Percentiles rank a stretch among this genome's conserved stretches.
Conservation (phyloP, 169 alveolate species). For the Plasmodium cynomolgi region DNA sequence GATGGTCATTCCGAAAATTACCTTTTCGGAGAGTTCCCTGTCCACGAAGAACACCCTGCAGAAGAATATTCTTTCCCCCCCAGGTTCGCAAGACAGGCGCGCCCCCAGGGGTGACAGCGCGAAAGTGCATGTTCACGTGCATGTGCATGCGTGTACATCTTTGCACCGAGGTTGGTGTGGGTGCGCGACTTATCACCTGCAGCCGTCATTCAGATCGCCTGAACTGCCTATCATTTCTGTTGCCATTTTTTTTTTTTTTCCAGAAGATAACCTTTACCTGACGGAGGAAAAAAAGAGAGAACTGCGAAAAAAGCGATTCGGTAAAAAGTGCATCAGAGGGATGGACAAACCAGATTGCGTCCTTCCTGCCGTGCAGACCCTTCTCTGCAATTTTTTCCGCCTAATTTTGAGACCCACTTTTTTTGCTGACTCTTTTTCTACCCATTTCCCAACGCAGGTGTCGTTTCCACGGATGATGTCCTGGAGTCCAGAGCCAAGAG, state of each 20-base stretch:
- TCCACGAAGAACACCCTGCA: slow-evolving; percentile 35
- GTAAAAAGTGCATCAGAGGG: background rate
- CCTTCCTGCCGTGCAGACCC: background rate
- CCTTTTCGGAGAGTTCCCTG: slow-evolving; percentile 44
- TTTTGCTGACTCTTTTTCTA: background rate
- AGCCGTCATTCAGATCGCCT: background rate
- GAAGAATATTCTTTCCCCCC: slow-evolving; percentile 26
- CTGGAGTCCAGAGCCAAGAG: slow-evolving; percentile 73
- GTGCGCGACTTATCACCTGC: background rate
- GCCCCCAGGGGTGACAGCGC: background rate
- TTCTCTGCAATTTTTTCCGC: background rate
- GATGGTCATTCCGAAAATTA: slow-evolving; percentile 37
- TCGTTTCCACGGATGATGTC: slow-evolving; percentile 41
- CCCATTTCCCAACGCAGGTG: slow-evolving; percentile 2
- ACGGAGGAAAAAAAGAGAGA: slow-evolving; percentile 71
- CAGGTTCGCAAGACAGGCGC: background rate
- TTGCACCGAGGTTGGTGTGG: background rate
- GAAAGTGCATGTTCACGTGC: background rate
- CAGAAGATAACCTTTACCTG: slow-evolving; percentile 23
- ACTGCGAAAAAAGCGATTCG: slow-evolving; percentile 54
- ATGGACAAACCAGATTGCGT: background rate
- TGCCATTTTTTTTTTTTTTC: background rate
- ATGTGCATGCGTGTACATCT: background rate
- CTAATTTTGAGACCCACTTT: background rate
- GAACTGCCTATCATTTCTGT: background rate